A percentile compares a stretch with the other conserved stretches of the same genome.
Conservation (phyloP, 805 yeast genomes). For the Osmozyma mogii region DNA sequence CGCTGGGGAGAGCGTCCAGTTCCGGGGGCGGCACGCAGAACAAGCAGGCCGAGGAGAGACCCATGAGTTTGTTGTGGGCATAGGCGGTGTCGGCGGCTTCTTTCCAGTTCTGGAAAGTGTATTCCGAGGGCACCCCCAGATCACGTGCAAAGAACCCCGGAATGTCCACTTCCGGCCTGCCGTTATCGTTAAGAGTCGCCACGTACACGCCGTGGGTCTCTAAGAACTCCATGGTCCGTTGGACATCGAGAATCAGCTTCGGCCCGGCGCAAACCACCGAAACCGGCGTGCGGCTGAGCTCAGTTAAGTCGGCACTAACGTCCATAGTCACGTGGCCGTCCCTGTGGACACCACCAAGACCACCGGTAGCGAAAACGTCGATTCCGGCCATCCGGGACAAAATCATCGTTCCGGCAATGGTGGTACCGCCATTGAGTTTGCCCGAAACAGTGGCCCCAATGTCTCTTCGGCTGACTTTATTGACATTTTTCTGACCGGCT, state of each 20-base stretch:
- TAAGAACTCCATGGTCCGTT: conserved; percentile 72
- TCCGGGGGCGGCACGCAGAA: conserved; percentile 80
- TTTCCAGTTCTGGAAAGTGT: conserved; percentile 40
- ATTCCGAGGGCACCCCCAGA: conserved; percentile 69
- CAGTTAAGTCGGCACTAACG: conserved; percentile 81
- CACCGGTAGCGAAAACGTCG: conserved; percentile 86
- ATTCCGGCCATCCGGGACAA: conserved; percentile 69
- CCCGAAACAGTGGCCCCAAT: conserved; percentile 63
- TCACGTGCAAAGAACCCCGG: conserved; percentile 82
- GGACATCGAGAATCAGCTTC: conserved; percentile 75
- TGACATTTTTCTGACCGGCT: conserved; percentile 34
- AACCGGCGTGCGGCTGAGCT: conserved; percentile 73
- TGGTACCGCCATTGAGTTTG: conserved; percentile 73
- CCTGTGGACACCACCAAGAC: conserved; percentile 86
- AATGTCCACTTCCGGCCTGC: conserved; percentile 35
- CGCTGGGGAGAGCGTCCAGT: conserved; percentile 48
- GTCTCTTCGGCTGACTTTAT: conserved; percentile 76
- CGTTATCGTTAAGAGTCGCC: conserved; percentile 50
- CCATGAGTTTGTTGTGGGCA: conserved; percentile 36
- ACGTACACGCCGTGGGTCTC: conserved; percentile 92
- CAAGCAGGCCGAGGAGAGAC: conserved; percentile 57
- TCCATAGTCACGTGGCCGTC: conserved; percentile 73
- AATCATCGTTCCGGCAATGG: conserved; percentile 85
- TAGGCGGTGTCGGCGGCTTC: conserved; percentile 61
- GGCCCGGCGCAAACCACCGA: conserved; percentile 94